phyloP scores from a whole-genome alignment of 2,329 filamentous ascomycete genomes.

The Aschersonia sp. region DNA sequence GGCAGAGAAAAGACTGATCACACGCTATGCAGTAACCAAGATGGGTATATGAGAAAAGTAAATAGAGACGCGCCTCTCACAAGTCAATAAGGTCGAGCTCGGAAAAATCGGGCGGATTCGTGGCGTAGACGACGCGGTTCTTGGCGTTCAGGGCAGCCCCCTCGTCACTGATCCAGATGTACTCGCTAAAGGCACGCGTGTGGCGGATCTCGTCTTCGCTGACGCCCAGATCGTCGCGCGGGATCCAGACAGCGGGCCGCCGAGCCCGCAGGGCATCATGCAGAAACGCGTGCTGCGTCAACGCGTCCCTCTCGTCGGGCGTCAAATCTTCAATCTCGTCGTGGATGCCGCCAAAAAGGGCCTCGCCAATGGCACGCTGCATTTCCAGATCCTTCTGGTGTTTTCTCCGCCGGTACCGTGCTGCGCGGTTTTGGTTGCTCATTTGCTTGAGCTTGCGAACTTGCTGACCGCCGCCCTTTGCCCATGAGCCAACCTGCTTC shows the following conservation, averaged over 20 bases:
- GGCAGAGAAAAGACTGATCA: too few relatives aligned
- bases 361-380: constrained; percentile 59
- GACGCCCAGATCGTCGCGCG: constrained; percentile 76
- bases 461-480: constrained; percentile 30
- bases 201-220: constrained; percentile 80
- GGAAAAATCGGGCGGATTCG: constrained; percentile 78
- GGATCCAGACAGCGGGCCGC: constrained; percentile 86
- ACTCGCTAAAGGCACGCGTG: constrained; percentile 60
- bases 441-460: constrained; percentile 26
- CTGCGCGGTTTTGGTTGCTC: constrained; percentile 21
- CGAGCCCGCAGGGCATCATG: constrained; percentile 76
- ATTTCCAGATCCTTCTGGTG: constrained; percentile 52
- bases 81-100: constrained; percentile 77
- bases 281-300: constrained; percentile 80
- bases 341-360: constrained; percentile 73
- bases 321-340: constrained; percentile 93
- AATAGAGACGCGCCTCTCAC: constrained; percentile 17
- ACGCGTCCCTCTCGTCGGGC: constrained; percentile 71
- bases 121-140: constrained; percentile 67
- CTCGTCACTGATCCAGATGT: constrained; percentile 89
- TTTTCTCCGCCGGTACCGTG: constrained; percentile 31
- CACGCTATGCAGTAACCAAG: not conserved
- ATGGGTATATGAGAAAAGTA: not conserved
- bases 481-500: constrained; percentile 17
- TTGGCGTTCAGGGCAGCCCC: constrained; percentile 78